These are phyloP conservation scores for Leccinum variicolor DNA, from an alignment of 768 basidiomycete species.

Conservation along the genomic window DNA sequence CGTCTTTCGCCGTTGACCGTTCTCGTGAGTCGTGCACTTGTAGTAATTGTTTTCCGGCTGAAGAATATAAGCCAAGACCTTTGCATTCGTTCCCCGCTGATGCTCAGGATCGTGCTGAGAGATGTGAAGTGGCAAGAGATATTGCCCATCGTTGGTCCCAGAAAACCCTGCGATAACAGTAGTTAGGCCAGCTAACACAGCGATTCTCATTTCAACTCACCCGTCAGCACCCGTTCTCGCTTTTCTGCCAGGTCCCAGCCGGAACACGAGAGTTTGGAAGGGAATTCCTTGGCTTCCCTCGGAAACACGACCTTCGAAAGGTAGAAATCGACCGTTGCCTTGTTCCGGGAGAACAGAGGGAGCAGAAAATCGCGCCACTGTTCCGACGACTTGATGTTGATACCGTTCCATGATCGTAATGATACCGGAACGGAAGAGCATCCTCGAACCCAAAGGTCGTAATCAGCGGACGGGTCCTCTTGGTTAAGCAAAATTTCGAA, in stretches of 20 bases:
- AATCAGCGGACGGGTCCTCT: conserved; percentile 33
- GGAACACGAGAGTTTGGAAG: conserved; percentile 31
- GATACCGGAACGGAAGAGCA: conserved; percentile 16
- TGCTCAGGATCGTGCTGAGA: conserved; percentile 25
- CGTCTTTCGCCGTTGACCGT: conserved; percentile 17
- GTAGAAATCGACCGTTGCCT: conserved; percentile 35
- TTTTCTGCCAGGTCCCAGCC: conserved; percentile 38
- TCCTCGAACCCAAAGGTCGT: conserved; percentile 29
- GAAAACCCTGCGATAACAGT: conserved; percentile 32
- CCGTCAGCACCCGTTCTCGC: conserved; percentile 12
- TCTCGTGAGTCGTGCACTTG: conserved; percentile 7
- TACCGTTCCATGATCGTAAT: conserved; percentile 12
- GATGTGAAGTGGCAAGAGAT: conserved; percentile 36
- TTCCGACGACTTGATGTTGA: conserved; percentile 30
- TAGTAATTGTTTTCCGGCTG: conserved; percentile 22
- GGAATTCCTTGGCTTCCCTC: conserved; percentile 36
- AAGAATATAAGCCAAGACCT: conserved; percentile 30
- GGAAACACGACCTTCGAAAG: conserved; percentile 38
- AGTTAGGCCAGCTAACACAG: not conserved
- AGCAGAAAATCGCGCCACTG: conserved; percentile 23
- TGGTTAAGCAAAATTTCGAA: conserved; percentile 28
- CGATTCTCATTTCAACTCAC: conserved; percentile 3
- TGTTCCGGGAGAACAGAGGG: conserved; percentile 29
- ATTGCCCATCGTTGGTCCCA: conserved; percentile 39
- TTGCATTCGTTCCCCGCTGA: conserved; percentile 45